Evolutionary conservation across 345 rosid species (phyloP), one percentile per base, ranked within the genome.

Genomic region (Orychophragmus violaceus): DNA sequence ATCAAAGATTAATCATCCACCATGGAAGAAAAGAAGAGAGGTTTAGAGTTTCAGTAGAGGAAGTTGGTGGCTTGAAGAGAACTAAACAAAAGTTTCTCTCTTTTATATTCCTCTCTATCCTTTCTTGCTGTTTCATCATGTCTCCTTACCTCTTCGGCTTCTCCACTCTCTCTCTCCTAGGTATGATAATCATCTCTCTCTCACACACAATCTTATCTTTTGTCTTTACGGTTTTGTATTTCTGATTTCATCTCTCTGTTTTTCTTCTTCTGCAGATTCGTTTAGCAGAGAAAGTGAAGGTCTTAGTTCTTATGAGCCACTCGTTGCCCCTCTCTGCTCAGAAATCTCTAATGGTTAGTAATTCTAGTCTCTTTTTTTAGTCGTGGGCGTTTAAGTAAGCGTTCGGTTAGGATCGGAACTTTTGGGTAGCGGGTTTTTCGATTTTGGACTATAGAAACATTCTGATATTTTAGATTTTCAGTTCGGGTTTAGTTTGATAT

Each of bases 111-210:
- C 85, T 92, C 32, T 80, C 85, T 12, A 57, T 91, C 30, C 76
- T 91, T 48, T 88, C 85, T 62, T 88, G 83, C 69, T 69, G 69
- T 76, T 73, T 91, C 64, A 52, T 92, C 24, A 35, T 87, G 66
- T 76, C 78, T 27, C 86, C 87, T 78, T 73, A 77, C 58, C 62
- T 80, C 62, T 76, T 86, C 27, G 67, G 77, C 72, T 75, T 80
- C 66, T 81, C 89, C 32, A 49, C 83, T 70, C 69, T 79, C 48
- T 84, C 86, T 48, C 78, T 83, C 18, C 23, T 80, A 58, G 80
- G 96, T 92, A 79, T 79, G 88, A 53, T 23, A 24, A 19, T 42
- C 8, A n/a, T 19, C 16, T 53, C 30, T 28, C 50, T 60, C 16
- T 50, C 29, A 24, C 24, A 1, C 51, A 62, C 5, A 25, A 21